phyloP scores from a whole-genome alignment of 2,329 filamentous ascomycete species.

The Ambrosiella cleistominuta region DNA sequence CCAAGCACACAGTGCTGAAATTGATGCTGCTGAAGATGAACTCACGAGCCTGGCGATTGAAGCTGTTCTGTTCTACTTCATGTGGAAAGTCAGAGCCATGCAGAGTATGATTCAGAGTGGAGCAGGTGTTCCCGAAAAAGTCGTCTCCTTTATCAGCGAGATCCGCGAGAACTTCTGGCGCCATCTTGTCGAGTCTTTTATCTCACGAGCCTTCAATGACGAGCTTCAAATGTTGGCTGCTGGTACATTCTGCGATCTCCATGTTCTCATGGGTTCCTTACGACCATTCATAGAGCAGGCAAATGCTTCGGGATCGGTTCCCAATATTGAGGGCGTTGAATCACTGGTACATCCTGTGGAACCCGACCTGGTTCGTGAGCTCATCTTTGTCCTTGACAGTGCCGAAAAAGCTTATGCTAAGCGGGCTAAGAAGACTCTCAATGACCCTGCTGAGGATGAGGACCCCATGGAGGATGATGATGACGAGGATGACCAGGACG shows the following conservation, averaged over 20 bases:
- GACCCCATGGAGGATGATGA: slow-evolving; percentile 47
- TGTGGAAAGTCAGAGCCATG: slow-evolving; percentile 67
- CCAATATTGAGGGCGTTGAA: slow-evolving; percentile 23
- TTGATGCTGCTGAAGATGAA: slow-evolving; percentile 63
- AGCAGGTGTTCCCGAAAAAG: slow-evolving; percentile 35
- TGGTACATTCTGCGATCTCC: slow-evolving; percentile 63
- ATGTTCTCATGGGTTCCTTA: slow-evolving; percentile 61
- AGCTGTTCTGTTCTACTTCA: slow-evolving; percentile 71
- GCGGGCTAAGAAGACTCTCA: slow-evolving; percentile 43
- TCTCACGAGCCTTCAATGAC: slow-evolving; percentile 53
- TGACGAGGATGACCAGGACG: slow-evolving; percentile 36
- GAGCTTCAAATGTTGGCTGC: slow-evolving; percentile 60
- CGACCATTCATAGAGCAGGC: slow-evolving; percentile 31
- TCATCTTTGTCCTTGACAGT: slow-evolving; percentile 61
- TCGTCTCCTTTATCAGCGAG: slow-evolving; percentile 42
- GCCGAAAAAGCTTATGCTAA: slow-evolving; percentile 66
- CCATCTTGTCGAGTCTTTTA: slow-evolving; percentile 50
- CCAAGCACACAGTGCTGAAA: slow-evolving; percentile 44
- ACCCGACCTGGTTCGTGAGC: slow-evolving; percentile 42
- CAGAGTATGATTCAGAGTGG: slow-evolving; percentile 36
- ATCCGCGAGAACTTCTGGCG: slow-evolving; percentile 39
- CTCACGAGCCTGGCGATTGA: slow-evolving; percentile 61
- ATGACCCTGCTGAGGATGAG: slow-evolving; percentile 52
- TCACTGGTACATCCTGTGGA: slow-evolving; percentile 54
- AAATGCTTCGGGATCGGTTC: slow-evolving; percentile 21